Base-by-base conservation (phyloP, 2,329 filamentous ascomycete genomes). In the Aspergillus texensis region DNA sequence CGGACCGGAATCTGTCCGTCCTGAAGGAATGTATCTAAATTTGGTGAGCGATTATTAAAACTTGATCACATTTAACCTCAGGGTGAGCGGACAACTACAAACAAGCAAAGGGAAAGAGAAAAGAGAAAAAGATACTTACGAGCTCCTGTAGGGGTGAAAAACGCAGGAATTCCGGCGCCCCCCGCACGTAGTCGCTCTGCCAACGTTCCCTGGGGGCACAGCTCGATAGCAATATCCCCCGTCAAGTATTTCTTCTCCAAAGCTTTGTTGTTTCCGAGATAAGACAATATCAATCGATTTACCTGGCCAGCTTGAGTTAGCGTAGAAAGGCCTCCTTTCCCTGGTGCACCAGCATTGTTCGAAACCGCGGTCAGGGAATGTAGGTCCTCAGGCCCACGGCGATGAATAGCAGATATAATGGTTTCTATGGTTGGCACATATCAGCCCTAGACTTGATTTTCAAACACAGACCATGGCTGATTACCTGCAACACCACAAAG, bases 101-200 rank as follows among this genome's bases (percentile, higher is more conserved):
- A 54, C 16, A 56, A 26, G 12, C 16, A 14, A 36, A 10, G 6
- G 21, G 10, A 4, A 30, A 14, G 10, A 30, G 30, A 21, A n/a
- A 16, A 26, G 26, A 50, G 24, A 11, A 9, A 26, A 36, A 19
- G 43, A 43, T 21, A 82, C 83, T 72, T 81, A 87, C 86, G 84
- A 43, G 86, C 87, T 61, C 88, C 91, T 0, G 91, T 92, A 0
- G 91, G 89, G 0, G 92, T 94, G 72, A 89, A 95, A 74, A 95
- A 94, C 0, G 91, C 91, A 1, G 91, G 91, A 57, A 94, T 92
- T 10, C 91, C 91, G 28, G 89, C 89, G 4, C 91, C 91, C 1
- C 87, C 91, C 8, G 90, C 90, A 48, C 90, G 83, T 70, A 92
- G 85, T 67, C 90, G 67, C 65, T 77, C 75, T 8, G 74, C 75